Base-by-base conservation (phyloP, 1,284 basidiomycete genomes). In the Leccinum pachyderme region DNA sequence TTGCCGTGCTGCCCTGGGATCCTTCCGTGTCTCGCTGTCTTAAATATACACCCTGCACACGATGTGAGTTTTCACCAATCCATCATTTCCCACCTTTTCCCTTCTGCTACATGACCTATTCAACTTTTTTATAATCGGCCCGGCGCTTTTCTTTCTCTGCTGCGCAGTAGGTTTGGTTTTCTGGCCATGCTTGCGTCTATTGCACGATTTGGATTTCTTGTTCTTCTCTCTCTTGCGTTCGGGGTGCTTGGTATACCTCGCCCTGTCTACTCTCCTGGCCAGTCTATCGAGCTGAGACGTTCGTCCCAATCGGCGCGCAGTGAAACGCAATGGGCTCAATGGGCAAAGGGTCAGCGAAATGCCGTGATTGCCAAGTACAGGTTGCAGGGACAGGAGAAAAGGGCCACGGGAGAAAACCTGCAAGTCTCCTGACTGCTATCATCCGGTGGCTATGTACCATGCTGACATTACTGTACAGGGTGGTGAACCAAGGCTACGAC, bases 311-410 rank as follows among this genome's bases (percentile, higher is more conserved):
- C 59, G 5, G 33, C 39, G 33, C 63, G 54, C 44, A 61, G 65
- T 4, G 59, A 58, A 2, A 51, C 54, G 4, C 63, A 68, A 41
- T 59, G 59, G 63, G 61, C 56, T 18, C 56, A 31, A 24, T 71
- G 67, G 67, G 70, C 64, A 9, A 57, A 59, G 31, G 35, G 35
- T 28, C 65, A 65, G 6, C 59, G 66, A 13, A 58, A 62, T 24
- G 50, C 48, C 1, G 56, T 65, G 37, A 59, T 68, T 29, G 43
- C 57, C 12, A 71, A 71, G 55, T 68, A 71, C 33, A 49, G 55
- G 18, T 29, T 49, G 5, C 58, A 47, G 46, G 32, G 45, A 7
- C 45, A 58, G 4, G 9, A 46, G 43, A 69, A 65, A 51, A 54
- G 69, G 25, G 55, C 56, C 0, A 31, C 33, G 7, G 67, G 66